Evolutionary conservation across 1,284 basidiomycete genomes (phyloP).

Genomic region (Puccinia coronata): DNA sequence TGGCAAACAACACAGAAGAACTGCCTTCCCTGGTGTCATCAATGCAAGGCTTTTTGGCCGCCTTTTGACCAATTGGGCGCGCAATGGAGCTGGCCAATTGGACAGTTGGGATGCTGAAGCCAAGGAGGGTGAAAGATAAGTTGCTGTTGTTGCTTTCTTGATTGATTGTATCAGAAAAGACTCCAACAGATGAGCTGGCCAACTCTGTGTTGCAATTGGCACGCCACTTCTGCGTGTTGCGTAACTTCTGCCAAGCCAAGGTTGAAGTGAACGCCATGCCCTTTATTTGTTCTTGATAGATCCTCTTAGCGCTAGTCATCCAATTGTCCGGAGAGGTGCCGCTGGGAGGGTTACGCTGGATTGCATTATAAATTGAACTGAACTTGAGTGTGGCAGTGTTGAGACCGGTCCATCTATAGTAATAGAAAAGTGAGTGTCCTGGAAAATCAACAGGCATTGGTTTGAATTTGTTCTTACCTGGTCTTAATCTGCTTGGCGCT

Average conservation of each 20-base stretch:
- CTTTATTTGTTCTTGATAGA: constrained; percentile 22
- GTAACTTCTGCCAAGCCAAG: constrained; percentile 2
- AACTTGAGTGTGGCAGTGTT: constrained; percentile 8
- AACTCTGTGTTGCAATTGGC: neutral
- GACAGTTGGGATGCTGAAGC: too few species aligned
- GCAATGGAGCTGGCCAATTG: too few species aligned
- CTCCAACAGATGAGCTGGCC: neutral
- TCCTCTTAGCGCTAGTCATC: neutral
- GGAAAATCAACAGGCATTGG: neutral
- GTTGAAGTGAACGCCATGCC: neutral
- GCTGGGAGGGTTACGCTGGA: constrained; percentile 5
- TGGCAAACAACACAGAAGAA: too few species aligned
- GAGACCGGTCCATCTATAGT: neutral
- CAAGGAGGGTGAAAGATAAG: too few species aligned
- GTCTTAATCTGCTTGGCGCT: constrained; percentile 1
- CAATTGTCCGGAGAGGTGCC: neutral
- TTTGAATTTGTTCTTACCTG: neutral
- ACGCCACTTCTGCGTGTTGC: constrained; percentile 10
- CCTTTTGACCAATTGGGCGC: too few species aligned
- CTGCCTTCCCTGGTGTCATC: too few species aligned
- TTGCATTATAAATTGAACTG: neutral
- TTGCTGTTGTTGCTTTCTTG: too few species aligned
- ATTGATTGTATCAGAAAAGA: too few species aligned
- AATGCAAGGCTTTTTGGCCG: too few species aligned
- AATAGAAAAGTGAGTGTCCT: neutral